Evolutionary conservation across 441 rosid genomes (phyloP).

Genomic region (Bocquillonia castaneifolia): DNA sequence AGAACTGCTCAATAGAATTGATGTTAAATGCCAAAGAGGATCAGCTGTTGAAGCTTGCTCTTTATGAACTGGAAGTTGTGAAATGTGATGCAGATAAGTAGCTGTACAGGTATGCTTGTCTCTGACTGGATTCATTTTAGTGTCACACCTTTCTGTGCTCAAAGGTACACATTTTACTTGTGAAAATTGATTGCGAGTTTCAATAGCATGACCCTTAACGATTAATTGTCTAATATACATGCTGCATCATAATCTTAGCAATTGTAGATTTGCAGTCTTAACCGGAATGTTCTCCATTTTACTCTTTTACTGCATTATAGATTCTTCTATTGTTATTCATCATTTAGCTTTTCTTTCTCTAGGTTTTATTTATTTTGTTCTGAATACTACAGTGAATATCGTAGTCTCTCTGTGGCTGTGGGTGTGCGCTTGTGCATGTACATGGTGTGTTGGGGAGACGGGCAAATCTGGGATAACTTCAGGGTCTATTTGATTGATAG

Average conservation of each 20-base stretch:
- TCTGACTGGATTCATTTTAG: slow-evolving; percentile 5
- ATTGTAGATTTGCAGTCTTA: not conserved
- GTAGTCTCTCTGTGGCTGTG: too few species aligned
- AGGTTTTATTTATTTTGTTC: not conserved
- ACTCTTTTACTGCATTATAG: not conserved
- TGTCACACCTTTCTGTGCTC: not conserved
- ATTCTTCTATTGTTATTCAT: not conserved
- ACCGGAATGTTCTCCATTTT: not conserved
- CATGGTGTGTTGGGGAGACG: not conserved
- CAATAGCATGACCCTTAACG: not conserved
- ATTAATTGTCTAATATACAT: not conserved
- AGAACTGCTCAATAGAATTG: slow-evolving; percentile 39
- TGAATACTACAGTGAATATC: too few species aligned
- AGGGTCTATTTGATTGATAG: not conserved
- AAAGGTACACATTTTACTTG: not conserved
- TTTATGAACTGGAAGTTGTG: slow-evolving; percentile 27
- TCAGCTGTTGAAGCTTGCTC: slow-evolving; percentile 38
- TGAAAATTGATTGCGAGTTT: slow-evolving; percentile 1
- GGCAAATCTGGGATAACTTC: not conserved
- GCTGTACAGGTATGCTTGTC: slow-evolving; percentile 45
- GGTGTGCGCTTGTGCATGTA: too few species aligned
- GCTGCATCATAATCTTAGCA: not conserved
- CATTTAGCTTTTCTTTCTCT: too few species aligned
- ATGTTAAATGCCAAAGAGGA: slow-evolving; percentile 38
- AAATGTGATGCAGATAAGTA: slow-evolving; percentile 26